Evolutionary conservation across 192 early-diverging fungal species (phyloP).

Genomic region (Coemansia sp.): DNA sequence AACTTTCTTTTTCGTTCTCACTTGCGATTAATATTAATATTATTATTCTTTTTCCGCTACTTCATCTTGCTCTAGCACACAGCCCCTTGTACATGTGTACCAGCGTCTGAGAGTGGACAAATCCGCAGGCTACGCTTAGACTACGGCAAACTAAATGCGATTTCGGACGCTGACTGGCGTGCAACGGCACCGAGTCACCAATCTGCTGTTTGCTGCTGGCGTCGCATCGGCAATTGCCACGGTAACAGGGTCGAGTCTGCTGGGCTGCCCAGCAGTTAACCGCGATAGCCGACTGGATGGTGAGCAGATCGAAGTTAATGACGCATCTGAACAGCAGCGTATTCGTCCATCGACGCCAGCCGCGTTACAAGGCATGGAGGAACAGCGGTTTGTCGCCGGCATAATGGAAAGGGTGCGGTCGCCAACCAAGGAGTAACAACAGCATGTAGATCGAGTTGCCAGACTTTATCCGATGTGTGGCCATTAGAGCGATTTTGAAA

Average conservation of each 20-base stretch:
- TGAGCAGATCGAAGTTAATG: slow-evolving; percentile 13
- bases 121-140: background rate
- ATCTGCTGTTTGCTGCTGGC: slow-evolving; percentile 48
- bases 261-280: slow-evolving; percentile 52
- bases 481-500: background rate
- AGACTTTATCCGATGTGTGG: background rate
- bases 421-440: background rate
- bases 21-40: background rate
- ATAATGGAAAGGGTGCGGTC: slow-evolving; percentile 16
- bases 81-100: background rate
- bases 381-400: slow-evolving; percentile 25
- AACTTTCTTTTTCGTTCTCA: background rate
- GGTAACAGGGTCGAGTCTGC: slow-evolving; percentile 48
- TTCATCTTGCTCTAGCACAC: background rate
- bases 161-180: slow-evolving; percentile 52
- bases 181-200: slow-evolving; percentile 50
- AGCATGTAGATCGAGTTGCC: background rate
- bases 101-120: slow-evolving; percentile 1
- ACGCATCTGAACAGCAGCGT: background rate
- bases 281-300: slow-evolving; percentile 41
- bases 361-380: slow-evolving; percentile 18
- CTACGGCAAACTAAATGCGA: slow-evolving; percentile 26
- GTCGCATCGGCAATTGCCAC: slow-evolving; percentile 47
- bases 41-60: background rate
- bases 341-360: background rate